Percentiles rank a stretch among this genome's conserved stretches.
Conservation (phyloP, 768 basidiomycete species). For the Clathrus columnatus region DNA sequence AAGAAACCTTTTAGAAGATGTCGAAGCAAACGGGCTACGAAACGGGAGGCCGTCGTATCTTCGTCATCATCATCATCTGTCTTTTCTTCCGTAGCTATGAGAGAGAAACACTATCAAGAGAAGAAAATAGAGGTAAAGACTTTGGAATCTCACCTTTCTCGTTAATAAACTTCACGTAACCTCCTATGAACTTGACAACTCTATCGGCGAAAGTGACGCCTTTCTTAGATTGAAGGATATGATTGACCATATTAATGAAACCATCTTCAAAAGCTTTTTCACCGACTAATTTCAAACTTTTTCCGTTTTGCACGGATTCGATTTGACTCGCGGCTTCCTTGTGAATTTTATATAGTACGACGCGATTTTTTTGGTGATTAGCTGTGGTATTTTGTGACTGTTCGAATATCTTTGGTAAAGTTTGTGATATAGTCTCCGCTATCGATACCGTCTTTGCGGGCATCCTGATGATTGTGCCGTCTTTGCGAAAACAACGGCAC, state of each 20-base stretch:
- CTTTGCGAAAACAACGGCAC: too few species aligned
- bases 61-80: slow-evolving; percentile 39
- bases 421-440: slow-evolving; percentile 14
- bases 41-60: slow-evolving; percentile 61
- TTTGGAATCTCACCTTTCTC: slow-evolving; percentile 51
- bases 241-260: slow-evolving; percentile 51
- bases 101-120: neutral
- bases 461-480: slow-evolving; percentile 5
- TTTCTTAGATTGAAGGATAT: slow-evolving; percentile 69
- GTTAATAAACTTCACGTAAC: slow-evolving; percentile 66
- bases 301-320: slow-evolving; percentile 41
- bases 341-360: slow-evolving; percentile 76
- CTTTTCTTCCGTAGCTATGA: slow-evolving; percentile 28
- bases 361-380: slow-evolving; percentile 86
- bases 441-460: slow-evolving; percentile 2
- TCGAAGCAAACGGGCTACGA: slow-evolving; percentile 55
- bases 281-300: slow-evolving; percentile 51
- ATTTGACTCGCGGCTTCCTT: slow-evolving; percentile 46
- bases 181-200: slow-evolving; percentile 72
- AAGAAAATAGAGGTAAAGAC: neutral
- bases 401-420: slow-evolving; percentile 62
- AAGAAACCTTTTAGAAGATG: slow-evolving; percentile 71
- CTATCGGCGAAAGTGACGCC: slow-evolving; percentile 68
- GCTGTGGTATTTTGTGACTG: slow-evolving; percentile 66
- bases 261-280: slow-evolving; percentile 67